Evolutionary conservation across 2,329 filamentous ascomycete genomes (phyloP).

Genomic region (Hypoxylon sp.): DNA sequence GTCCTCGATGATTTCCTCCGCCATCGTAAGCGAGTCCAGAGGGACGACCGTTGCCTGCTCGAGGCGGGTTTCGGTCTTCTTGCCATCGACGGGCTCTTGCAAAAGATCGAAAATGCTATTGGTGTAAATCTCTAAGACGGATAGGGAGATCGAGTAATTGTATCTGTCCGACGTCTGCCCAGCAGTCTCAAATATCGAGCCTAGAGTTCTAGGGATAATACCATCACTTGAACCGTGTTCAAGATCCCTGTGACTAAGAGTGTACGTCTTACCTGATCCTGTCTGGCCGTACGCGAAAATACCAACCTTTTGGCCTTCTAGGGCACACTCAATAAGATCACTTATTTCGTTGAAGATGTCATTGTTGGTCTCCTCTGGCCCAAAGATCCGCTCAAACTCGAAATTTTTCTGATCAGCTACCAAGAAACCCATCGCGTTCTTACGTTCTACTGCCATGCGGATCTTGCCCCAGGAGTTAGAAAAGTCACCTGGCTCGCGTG

Average conservation of each 20-base stretch:
- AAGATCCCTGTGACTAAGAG: constrained; percentile 74
- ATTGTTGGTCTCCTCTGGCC: constrained; percentile 77
- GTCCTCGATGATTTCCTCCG: constrained; percentile 79
- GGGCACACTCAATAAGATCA: constrained; percentile 89
- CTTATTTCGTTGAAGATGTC: constrained; percentile 94
- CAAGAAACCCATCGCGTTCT: constrained; percentile 77
- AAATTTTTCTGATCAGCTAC: constrained; percentile 82
- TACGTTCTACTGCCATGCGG: constrained; percentile 80
- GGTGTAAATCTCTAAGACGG: constrained; percentile 97
- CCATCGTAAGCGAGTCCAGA: constrained; percentile 79
- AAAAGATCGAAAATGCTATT: constrained; percentile 93
- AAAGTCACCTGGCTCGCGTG: constrained; percentile 71
- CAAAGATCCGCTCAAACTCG: constrained; percentile 91
- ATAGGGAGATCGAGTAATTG: constrained; percentile 85
- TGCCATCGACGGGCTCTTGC: constrained; percentile 66
- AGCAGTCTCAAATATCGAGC: constrained; percentile 88
- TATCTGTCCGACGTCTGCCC: constrained; percentile 82
- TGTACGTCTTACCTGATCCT: constrained; percentile 93
- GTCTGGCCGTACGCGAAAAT: constrained; percentile 99
- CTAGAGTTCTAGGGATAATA: constrained; percentile 91
- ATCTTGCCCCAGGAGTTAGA: constrained; percentile 86
- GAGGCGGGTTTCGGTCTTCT: constrained; percentile 89
- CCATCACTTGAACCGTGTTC: constrained; percentile 62
- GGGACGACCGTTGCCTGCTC: constrained; percentile 59
- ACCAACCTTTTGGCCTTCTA: constrained; percentile 95